Conservation (phyloP, 2,329 filamentous ascomycete species). For the Calonectria pteridis region DNA sequence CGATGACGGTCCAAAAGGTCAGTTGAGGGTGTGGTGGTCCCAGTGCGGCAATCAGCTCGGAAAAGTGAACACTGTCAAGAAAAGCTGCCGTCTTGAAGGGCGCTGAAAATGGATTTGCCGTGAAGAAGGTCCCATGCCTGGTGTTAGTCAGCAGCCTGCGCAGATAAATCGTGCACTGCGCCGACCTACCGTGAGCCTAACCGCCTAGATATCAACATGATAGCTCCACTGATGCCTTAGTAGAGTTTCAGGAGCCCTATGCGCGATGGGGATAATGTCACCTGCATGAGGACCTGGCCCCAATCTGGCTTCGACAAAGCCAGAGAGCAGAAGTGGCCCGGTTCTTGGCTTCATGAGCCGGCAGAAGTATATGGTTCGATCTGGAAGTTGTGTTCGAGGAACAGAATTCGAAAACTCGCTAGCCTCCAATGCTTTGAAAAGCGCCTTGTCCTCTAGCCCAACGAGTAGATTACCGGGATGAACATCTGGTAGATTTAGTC, state of each 20-base stretch:
- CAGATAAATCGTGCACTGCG: background rate
- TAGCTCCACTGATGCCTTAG: conserved; percentile 41
- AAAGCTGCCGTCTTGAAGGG: conserved; percentile 33
- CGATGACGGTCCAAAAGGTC: conserved; percentile 31
- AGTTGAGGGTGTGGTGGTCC: conserved; percentile 37
- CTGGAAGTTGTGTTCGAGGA: conserved; percentile 31
- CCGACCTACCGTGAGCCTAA: conserved; percentile 39
- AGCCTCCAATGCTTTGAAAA: conserved; percentile 38
- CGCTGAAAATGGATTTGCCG: conserved; percentile 33
- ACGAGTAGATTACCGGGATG: conserved; percentile 44
- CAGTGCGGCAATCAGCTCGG: conserved; percentile 41
- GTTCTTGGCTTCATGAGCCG: conserved; percentile 40
- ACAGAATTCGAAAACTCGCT: conserved; percentile 42
- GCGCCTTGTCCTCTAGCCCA: conserved; percentile 35
- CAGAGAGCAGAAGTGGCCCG: conserved; percentile 44
- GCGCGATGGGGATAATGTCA: conserved; percentile 46
- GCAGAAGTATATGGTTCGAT: conserved; percentile 44
- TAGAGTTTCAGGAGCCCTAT: conserved; percentile 42
- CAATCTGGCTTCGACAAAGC: conserved; percentile 45
- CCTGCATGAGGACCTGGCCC: conserved; percentile 43
- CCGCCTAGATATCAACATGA: conserved; percentile 47
- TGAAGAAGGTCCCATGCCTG: conserved; percentile 45
- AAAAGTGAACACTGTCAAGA: conserved; percentile 40
- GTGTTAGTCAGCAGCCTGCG: no score
- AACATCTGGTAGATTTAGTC: conserved; percentile 31